Base-by-base conservation (phyloP, 345 rosid genomes). In the Ceriops zippeliana region DNA sequence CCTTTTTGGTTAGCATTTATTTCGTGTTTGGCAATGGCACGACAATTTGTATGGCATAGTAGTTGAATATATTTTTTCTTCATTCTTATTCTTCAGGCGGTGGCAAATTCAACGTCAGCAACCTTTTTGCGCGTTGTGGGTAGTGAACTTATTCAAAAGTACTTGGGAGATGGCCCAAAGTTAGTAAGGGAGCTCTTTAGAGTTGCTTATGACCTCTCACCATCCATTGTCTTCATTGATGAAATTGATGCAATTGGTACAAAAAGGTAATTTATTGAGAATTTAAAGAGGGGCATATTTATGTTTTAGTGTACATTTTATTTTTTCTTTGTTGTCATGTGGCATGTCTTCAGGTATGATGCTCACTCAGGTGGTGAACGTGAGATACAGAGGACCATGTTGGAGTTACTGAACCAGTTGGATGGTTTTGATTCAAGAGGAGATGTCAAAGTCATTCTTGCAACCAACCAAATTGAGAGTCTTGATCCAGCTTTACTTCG, bases 401-500 rank as follows among this genome's bases (percentile, higher is more conserved):
- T 77, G 67, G 76, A 77, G 34, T 46, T 77, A 49, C 57, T 72
- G 62, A 77, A 77, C 47, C 76, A 77, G 34, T 60, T 77, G 20
- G 80, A 72, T 68, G 76, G 80, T 57, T 77, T 77, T 72, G 76
- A 72, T 57, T 58, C 73, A 49, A 67, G 76, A 53, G 76, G 73
- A n/a, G 73, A 77, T 63, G 76, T 77, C 51, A 77, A 77, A 72
- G 80, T 72, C 26, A 68, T 72, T 72, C 80, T 77, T 51, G 71
- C 61, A 51, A 92, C 98, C 20, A 96, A 96, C 86, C 80, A 97
- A 73, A 96, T 96, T 61, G 98, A 96, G 73, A 89, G 87, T 78
- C 96, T 96, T 64, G 99, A 96, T 83, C 98, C 99, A 13, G 99
- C 99, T 78, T 81, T 96, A 76, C 96, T 96, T 68, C 89, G 99